Conservation (phyloP, 2,329 filamentous ascomycete genomes). For the Ceratocystis harringtonii region DNA sequence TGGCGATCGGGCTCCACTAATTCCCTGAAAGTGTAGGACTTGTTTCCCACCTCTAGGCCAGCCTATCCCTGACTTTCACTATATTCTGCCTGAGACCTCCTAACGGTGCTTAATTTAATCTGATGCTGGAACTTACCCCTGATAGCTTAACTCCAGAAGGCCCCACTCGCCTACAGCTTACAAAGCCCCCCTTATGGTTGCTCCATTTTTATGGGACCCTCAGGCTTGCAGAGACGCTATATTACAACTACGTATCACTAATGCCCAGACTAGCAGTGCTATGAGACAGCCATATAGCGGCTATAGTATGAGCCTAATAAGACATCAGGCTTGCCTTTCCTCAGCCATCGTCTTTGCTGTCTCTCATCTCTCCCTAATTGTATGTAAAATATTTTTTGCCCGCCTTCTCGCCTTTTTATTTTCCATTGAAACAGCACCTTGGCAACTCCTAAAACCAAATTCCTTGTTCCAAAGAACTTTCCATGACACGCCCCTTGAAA, state of each 20-base stretch:
- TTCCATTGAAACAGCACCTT: neutral
- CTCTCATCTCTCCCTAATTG: neutral
- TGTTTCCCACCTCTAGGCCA: neutral
- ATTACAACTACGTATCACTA: neutral
- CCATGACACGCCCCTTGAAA: constrained; percentile 3
- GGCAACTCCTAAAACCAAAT: neutral
- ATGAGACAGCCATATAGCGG: neutral
- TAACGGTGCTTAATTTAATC: constrained; percentile 2
- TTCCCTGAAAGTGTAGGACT: too few relatives aligned
- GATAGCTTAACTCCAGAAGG: neutral
- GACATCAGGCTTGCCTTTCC: neutral
- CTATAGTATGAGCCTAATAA: neutral
- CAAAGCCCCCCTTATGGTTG: too few relatives aligned
- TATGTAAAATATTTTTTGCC: neutral
- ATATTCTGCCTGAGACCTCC: neutral
- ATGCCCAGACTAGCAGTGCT: neutral
- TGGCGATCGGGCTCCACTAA: too few relatives aligned
- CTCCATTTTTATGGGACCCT: too few relatives aligned
- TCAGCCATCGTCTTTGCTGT: neutral
- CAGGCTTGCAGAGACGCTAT: neutral
- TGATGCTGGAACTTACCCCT: neutral
- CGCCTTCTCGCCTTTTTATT: neutral
- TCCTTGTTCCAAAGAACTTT: neutral
- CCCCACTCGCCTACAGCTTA: neutral
- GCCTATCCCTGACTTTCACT: neutral